Percentiles rank a stretch among this genome's conserved stretches.
Evolutionary conservation across 805 yeast genomes (phyloP).

Genomic region (Teunomyces pallodes): DNA sequence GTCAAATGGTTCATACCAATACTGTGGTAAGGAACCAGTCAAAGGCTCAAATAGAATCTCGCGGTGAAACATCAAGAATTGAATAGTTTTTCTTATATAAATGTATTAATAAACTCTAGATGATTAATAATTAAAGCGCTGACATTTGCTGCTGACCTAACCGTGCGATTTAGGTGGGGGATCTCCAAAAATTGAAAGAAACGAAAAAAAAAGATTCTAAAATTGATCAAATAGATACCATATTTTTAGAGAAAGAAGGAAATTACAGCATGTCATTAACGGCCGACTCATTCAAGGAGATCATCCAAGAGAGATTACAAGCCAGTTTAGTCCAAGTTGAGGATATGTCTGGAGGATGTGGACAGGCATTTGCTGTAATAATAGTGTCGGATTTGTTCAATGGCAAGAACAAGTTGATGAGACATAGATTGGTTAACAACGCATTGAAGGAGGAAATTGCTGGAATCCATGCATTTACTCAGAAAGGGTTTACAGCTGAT

Average conservation of each 20-base stretch:
- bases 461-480: slow-evolving; percentile 91
- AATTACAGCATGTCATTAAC: slow-evolving; percentile 29
- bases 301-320: slow-evolving; percentile 54
- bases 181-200: background rate
- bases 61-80: slow-evolving; percentile 26
- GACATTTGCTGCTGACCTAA: background rate
- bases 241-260: background rate
- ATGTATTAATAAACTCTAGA: slow-evolving; percentile 1
- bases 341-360: slow-evolving; percentile 88
- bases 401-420: slow-evolving; percentile 79
- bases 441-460: slow-evolving; percentile 83
- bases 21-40: slow-evolving; percentile 32
- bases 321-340: slow-evolving; percentile 69
- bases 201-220: background rate
- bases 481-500: slow-evolving; percentile 80
- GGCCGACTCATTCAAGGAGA: slow-evolving; percentile 41
- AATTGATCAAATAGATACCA: background rate
- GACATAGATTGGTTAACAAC: slow-evolving; percentile 83
- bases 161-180: background rate
- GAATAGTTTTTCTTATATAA: slow-evolving; percentile 3
- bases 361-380: slow-evolving; percentile 93
- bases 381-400: slow-evolving; percentile 71
- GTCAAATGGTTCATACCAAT: slow-evolving; percentile 27
- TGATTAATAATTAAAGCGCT: background rate
- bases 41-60: slow-evolving; percentile 24